Conservation (phyloP, 139 green algal genomes). For the Picochlorum sp. region DNA sequence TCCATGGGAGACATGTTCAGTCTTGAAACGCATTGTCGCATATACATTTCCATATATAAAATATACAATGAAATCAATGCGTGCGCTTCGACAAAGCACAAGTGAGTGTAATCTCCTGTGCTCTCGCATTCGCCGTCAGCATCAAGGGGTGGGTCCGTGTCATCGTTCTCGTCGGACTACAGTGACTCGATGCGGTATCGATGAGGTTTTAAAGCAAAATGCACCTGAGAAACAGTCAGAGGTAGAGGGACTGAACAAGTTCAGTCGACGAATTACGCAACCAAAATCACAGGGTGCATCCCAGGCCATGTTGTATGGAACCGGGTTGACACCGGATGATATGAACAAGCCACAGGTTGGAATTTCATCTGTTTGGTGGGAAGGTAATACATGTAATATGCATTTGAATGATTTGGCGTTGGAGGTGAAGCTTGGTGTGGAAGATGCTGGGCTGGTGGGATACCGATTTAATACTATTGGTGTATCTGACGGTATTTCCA, state of each 20-base stretch:
- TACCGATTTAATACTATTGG: slow-evolving; percentile 90
- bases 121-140: too few relatives aligned
- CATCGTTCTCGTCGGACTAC: neutral
- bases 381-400: slow-evolving; percentile 99
- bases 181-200: neutral
- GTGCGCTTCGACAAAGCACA: too few relatives aligned
- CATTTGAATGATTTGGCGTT: slow-evolving; percentile 89
- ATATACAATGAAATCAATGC: too few relatives aligned
- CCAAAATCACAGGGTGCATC: slow-evolving; percentile 91
- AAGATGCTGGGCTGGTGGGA: slow-evolving; percentile 75
- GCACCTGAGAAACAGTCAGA: neutral
- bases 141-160: too few relatives aligned
- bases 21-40: too few relatives aligned
- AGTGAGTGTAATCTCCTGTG: too few relatives aligned
- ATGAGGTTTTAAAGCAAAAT: slow-evolving; percentile 7
- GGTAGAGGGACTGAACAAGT: slow-evolving; percentile 83
- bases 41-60: too few relatives aligned
- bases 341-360: slow-evolving; percentile 96
- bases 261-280: slow-evolving; percentile 87
- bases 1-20: too few relatives aligned
- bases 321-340: slow-evolving; percentile 82
- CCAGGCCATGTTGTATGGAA: slow-evolving; percentile 98
- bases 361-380: slow-evolving; percentile 94
- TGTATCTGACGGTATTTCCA: slow-evolving; percentile 94
- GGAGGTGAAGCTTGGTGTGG: slow-evolving; percentile 88